Conservation (phyloP, 2,329 filamentous ascomycete species). For the Alternaria gansuensis region DNA sequence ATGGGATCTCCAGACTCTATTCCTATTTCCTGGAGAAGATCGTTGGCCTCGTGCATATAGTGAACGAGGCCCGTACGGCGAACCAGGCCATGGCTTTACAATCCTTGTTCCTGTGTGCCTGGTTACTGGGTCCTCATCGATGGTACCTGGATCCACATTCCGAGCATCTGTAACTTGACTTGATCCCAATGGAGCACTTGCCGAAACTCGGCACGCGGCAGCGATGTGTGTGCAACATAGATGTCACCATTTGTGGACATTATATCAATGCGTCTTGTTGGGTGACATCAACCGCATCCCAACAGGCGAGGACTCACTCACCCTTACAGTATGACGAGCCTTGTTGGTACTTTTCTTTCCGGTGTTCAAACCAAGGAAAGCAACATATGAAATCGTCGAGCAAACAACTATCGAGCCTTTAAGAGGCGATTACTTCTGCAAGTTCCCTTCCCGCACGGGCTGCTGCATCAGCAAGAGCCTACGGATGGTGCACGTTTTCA, state of each 20-base stretch:
- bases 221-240: constrained; percentile 20
- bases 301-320: constrained; percentile 7
- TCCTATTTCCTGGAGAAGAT: background rate
- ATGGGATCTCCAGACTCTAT: background rate
- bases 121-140: constrained; percentile 5
- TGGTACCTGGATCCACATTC: constrained; percentile 9
- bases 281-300: constrained; percentile 19
- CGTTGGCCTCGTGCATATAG: background rate
- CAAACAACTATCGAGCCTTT: constrained; percentile 8
- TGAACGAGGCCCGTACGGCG: background rate
- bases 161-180: constrained; percentile 2
- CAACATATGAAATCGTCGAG: background rate
- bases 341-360: constrained; percentile 3
- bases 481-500: constrained; percentile 9
- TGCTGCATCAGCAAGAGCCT: background rate
- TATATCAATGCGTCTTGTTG: constrained; percentile 17
- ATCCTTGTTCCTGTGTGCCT: constrained; percentile 1
- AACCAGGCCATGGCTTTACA: background rate
- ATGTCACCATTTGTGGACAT: constrained; percentile 16
- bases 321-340: constrained; percentile 7
- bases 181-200: background rate
- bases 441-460: constrained; percentile 8
- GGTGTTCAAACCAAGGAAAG: constrained; percentile 1
- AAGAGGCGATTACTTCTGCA: constrained; percentile 6
- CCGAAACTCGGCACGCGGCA: constrained; percentile 6